phyloP scores from a whole-genome alignment of 768 basidiomycete genomes.

The Tulasnella sp. region DNA sequence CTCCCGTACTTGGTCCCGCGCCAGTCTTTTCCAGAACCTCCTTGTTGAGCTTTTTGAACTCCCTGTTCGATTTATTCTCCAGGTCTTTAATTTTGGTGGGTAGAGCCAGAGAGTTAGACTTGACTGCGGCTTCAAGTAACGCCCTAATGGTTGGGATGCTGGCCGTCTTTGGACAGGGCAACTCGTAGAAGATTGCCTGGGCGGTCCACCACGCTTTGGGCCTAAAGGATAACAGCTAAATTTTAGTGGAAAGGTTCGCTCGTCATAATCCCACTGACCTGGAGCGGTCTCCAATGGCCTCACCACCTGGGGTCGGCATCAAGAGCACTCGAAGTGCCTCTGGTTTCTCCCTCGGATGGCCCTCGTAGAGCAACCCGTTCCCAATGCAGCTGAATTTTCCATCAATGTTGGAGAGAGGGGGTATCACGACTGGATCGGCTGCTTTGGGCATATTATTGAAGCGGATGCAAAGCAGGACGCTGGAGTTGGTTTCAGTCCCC shows the following conservation, averaged over 20 bases:
- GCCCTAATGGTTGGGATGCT: conserved; percentile 10
- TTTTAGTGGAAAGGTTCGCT: background rate
- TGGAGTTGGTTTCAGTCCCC: background rate
- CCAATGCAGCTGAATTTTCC: conserved; percentile 23
- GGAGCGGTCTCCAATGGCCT: conserved; percentile 14
- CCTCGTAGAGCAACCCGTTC: conserved; percentile 17
- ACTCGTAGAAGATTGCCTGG: conserved; percentile 15
- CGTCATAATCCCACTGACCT: background rate
- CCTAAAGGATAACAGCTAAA: background rate
- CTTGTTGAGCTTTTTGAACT: conserved; percentile 20
- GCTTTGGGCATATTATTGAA: conserved; percentile 15
- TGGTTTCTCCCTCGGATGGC: conserved; percentile 9
- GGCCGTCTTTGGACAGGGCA: conserved; percentile 17
- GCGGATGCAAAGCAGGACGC: background rate
- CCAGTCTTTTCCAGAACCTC: conserved; percentile 24
- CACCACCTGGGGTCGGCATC: background rate
- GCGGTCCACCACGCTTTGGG: conserved; percentile 21
- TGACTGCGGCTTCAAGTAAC: background rate
- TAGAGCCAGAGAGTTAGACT: background rate
- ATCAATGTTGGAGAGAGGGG: conserved; percentile 8
- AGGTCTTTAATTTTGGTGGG: background rate
- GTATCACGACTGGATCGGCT: conserved; percentile 20
- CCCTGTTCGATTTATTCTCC: conserved; percentile 19
- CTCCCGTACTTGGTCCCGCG: background rate
- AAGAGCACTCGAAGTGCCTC: conserved; percentile 8